phyloP scores from a whole-genome alignment of 1,284 basidiomycete genomes.

The Naganishia sp. region DNA sequence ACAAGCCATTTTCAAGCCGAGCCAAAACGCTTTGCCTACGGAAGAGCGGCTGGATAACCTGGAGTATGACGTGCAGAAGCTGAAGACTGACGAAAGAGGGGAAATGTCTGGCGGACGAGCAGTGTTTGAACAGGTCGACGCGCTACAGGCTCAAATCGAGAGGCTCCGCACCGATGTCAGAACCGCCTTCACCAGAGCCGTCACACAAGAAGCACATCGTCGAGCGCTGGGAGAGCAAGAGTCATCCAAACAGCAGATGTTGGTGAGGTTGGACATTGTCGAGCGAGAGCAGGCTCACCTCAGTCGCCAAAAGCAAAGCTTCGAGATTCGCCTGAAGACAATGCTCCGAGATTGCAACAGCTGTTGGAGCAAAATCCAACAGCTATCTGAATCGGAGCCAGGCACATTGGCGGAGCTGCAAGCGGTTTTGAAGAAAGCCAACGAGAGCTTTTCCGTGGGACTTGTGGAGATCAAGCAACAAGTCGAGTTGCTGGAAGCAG shows the following conservation, averaged over 20 bases:
- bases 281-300: background rate
- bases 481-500: background rate
- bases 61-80: constrained; percentile 12
- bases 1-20: constrained; percentile 10
- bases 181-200: background rate
- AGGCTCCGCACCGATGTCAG: background rate
- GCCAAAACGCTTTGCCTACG: background rate
- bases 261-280: background rate
- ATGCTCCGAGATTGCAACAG: background rate
- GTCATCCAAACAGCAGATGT: background rate
- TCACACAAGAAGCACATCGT: background rate
- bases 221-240: no score
- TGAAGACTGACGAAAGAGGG: background rate
- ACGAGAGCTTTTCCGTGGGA: background rate
- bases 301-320: background rate
- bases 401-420: background rate
- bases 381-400: background rate
- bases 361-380: background rate
- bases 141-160: background rate
- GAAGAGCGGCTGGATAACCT: constrained; percentile 7
- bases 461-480: constrained; percentile 2
- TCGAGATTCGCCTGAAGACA: background rate
- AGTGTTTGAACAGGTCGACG: background rate
- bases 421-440: background rate
- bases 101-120: background rate